Evolutionary conservation across 345 rosid genomes (phyloP), one percentile per base, ranked within the genome.

Genomic region (Aquilaria yunnanensis): DNA sequence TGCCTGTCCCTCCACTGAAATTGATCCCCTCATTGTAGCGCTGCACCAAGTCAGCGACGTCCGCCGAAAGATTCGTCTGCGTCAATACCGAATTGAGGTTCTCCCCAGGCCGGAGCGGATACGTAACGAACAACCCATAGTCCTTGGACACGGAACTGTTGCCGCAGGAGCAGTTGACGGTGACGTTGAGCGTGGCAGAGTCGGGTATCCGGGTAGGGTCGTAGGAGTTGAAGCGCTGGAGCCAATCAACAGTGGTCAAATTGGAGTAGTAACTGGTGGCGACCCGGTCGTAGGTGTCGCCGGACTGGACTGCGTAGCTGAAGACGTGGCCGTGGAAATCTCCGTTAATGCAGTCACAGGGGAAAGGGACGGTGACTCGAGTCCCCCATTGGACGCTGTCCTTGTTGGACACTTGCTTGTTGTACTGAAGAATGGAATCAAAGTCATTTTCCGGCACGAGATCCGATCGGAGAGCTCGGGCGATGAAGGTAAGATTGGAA

Each of bases 141-240:
- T 72, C 75, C 69, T 70, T 75, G 1, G 85, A 80, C 47, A 84
- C 65, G 0, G 32, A 0, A 14, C 67, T 46, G 46, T 78, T 34
- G 9, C 90, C 90, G 62, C 94, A 84, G 5, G 94, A 84, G 56
- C 94, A 87, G 59, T 84, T 87, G 29, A 87, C 90, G 9, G 71
- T 76, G 31, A 87, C 94, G 6, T 66, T 77, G 52, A 87, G 65
- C 48, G 41, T 47, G 50, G 71, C 77, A 32, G 16, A 4, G 12
- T 63, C 77, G 14, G 90, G 93, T 37, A 87, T 80, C n/a, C 50
- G 67, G 12, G 1, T 46, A 1, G 63, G 12, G 0, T 53, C 31
- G 62, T 78, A 82, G 51, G 2, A 3, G 51, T 87, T 87, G 52
- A 56, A 63, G 23, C 0, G 9, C 70, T 10, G 16, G 73, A 87